Base-by-base conservation (phyloP, 768 basidiomycete genomes). In the Xerocomus potaroensis region DNA sequence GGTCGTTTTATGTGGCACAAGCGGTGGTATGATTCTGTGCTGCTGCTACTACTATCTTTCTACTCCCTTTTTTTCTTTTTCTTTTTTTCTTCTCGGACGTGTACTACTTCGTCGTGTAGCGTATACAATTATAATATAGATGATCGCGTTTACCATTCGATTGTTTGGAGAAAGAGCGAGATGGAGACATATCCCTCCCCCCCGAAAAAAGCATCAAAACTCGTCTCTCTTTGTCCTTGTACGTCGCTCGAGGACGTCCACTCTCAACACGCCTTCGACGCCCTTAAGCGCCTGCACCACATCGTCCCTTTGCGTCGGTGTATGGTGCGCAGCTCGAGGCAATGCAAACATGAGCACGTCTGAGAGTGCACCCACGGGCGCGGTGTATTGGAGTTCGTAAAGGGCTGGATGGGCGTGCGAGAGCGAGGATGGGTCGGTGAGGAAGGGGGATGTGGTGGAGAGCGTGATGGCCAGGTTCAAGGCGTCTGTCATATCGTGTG, bases 1-100 rank as follows among this genome's bases (percentile, higher is more conserved):
- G 48, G 43, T 50, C 55, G 43, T 74, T 69, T 55, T 74, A 70
- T 51, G 53, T 56, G 18, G 58, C 56, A 41, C 70, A 67, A 43
- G 54, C 49, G 29, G 36, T 60, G 58, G 43, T 59, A 34, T 72
- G 34, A 61, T 15, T 22, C 21, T 10, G 6, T 5, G 35, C 12
- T 22, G 35, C 21, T 36, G n/a, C n/a, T n/a, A n/a, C n/a, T n/a
- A n/a, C 26, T 10, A 27, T 27, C 10, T 27, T 6, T 27, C 10
- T 27, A 5, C 26, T 27, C 26, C 26, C 26, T 6, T 27, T 27
- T 10, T 27, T 10, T 27, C 26, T 6, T 27, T 5, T 27, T 6
- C 26, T 27, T 27, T 27, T 27, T 27, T 27, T 27, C 10, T 27
- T 27, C 10, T 27, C 26, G 26, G 10, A 10, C 26, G 26, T 27